These are phyloP conservation scores for Isatis lusitanica DNA, from an alignment of 441 rosid species.

Conservation along the genomic window DNA sequence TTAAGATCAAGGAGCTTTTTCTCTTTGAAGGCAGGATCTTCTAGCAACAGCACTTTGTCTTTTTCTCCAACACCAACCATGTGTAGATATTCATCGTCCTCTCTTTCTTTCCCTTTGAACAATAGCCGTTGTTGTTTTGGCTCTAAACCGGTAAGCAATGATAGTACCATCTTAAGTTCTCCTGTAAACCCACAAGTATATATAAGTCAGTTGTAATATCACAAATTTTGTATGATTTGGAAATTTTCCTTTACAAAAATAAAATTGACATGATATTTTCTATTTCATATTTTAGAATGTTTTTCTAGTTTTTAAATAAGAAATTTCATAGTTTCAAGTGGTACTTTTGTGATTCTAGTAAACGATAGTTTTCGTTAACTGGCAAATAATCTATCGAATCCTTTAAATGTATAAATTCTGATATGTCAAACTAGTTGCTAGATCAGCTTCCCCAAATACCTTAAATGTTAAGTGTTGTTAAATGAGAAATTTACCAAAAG, in stretches of 20 bases:
- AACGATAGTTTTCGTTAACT: background rate
- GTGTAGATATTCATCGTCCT: slow-evolving; percentile 70
- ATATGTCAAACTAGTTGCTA: background rate
- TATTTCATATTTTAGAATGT: background rate
- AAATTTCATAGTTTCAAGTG: background rate
- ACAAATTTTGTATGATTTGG: background rate
- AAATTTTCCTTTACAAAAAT: background rate
- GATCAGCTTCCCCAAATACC: background rate
- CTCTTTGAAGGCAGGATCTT: slow-evolving; percentile 85
- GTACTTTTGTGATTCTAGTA: background rate
- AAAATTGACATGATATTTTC: background rate
- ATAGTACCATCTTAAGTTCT: slow-evolving; percentile 70
- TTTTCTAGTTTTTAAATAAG: background rate
- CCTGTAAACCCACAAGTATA: slow-evolving; percentile 41
- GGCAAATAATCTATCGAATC: background rate
- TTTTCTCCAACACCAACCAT: slow-evolving; percentile 90
- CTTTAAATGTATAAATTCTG: background rate
- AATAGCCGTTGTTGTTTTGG: slow-evolving; percentile 75
- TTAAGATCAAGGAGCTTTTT: slow-evolving; percentile 54
- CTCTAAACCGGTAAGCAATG: slow-evolving; percentile 65
- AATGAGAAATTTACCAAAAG: slow-evolving; percentile 59
- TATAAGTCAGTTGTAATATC: background rate
- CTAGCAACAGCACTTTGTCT: slow-evolving; percentile 71
- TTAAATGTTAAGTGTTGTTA: background rate
- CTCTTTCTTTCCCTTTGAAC: slow-evolving; percentile 90